Conservation (phyloP, 495 filamentous ascomycete species). For the Bombardia bombarda region DNA sequence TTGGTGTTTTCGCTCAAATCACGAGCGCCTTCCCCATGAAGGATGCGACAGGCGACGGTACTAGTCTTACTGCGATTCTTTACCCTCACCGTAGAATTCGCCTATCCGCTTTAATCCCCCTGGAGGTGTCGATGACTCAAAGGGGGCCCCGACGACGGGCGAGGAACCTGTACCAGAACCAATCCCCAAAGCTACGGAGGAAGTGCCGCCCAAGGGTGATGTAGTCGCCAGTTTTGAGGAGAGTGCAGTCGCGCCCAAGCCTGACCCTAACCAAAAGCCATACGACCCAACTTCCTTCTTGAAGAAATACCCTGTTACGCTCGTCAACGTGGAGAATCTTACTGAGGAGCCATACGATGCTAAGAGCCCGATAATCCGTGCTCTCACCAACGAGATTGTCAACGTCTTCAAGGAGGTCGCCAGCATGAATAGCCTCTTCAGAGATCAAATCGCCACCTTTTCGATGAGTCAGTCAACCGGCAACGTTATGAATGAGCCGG, state of each 20-base stretch:
- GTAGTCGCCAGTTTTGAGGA: slow-evolving; percentile 98
- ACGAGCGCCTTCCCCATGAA: slow-evolving; percentile 83
- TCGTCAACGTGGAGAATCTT: slow-evolving; percentile 92
- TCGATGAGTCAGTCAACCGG: slow-evolving; percentile 90
- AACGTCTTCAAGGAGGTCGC: slow-evolving; percentile 98
- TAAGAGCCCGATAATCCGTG: slow-evolving; percentile 76
- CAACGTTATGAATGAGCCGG: slow-evolving; percentile 90
- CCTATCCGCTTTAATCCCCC: slow-evolving; percentile 72
- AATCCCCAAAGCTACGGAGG: slow-evolving; percentile 35
- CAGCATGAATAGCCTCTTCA: slow-evolving; percentile 85
- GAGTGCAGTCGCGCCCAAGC: slow-evolving; percentile 42
- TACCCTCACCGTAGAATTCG: slow-evolving; percentile 96
- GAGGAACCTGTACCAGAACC: slow-evolving; percentile 48
- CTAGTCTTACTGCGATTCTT: slow-evolving; percentile 78
- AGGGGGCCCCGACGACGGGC: slow-evolving; percentile 29
- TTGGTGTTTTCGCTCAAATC: slow-evolving; percentile 95
- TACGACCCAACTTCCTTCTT: slow-evolving; percentile 91
- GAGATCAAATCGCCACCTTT: slow-evolving; percentile 95
- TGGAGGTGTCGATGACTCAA: slow-evolving; percentile 28
- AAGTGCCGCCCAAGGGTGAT: slow-evolving; percentile 61
- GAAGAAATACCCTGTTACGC: slow-evolving; percentile 77
- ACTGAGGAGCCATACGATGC: slow-evolving; percentile 81
- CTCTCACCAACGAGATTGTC: slow-evolving; percentile 93
- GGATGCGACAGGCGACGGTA: slow-evolving; percentile 54
- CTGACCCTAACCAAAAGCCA: slow-evolving; percentile 39